Base-by-base conservation (phyloP, 345 rosid genomes). In the Eucalyptus erythrocorys region DNA sequence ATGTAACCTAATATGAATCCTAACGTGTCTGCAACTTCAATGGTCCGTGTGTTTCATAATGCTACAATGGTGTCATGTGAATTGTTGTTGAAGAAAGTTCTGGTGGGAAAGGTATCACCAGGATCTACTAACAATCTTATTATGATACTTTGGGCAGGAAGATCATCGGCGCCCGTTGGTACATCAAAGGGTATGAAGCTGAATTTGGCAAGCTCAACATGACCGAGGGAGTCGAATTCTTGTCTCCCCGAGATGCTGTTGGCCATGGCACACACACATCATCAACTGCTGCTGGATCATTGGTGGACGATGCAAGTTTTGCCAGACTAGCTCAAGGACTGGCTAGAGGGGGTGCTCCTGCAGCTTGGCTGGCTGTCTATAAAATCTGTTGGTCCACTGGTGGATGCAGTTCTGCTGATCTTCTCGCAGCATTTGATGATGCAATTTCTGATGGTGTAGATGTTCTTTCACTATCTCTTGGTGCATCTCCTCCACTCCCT, bases 221-320 rank as follows among this genome's bases (percentile, higher is more conserved):
- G 11, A 64, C 85, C 1, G n/a, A 61, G 4, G 61, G 87, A 87
- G 61, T 87, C 27, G 95, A 94, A 88, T 93, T 91, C 89, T 88
- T 90, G 76, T 92, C 92, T n/a, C 89, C 93, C 24, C 90, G 94
- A 7, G 94, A 93, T 89, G 89, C 87, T 27, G 57, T 45, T 5
- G 93, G 92, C 48, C 94, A 93, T 84, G 94, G 94, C 13, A 91
- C 93, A 26, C 93, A 92, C 90, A 92, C 94, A 64, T 86, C 94
- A 43, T 91, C 91, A 4, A 92, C 88, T 6, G 94, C 93, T 4
- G 93, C 90, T 34, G 95, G 95, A 12, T 76, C 66, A 12, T 45
- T 80, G 3, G 92, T 94, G 13, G 71, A 71, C 34, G 88, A 91
- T 84, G 94, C 91, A 8, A 90, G 88, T 34, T 90, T 92, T 48